Evolutionary conservation across 176 grass and related monocot species (phyloP).

Genomic region (Saccharum spontaneum): DNA sequence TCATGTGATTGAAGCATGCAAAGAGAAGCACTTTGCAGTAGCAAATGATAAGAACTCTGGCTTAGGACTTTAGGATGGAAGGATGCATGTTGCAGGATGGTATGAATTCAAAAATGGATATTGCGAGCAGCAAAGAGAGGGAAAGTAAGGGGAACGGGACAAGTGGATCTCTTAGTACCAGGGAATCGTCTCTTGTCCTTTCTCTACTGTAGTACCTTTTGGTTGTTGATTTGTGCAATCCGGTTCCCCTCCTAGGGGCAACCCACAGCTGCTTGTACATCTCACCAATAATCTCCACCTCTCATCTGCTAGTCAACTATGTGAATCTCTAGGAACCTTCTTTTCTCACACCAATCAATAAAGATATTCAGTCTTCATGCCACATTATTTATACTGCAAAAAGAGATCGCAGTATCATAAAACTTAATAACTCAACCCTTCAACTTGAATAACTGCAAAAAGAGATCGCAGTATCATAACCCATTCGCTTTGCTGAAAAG

Average conservation of each 20-base stretch:
- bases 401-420: slow-evolving; percentile 28
- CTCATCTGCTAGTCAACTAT: slow-evolving; percentile 33
- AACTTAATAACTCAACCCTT: slow-evolving; percentile 30
- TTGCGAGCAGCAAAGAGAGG: slow-evolving; percentile 27
- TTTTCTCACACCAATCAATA: slow-evolving; percentile 32
- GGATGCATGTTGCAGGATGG: slow-evolving; percentile 41
- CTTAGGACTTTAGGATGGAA: slow-evolving; percentile 38
- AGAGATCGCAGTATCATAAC: slow-evolving; percentile 28
- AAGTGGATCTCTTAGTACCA: slow-evolving; percentile 55
- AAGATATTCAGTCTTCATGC: slow-evolving; percentile 6
- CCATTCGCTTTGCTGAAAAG: too few relatives aligned
- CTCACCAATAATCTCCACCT: slow-evolving; percentile 40
- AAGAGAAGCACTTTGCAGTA: slow-evolving; percentile 39
- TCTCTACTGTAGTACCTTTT: slow-evolving; percentile 47
- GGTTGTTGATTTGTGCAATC: slow-evolving; percentile 46
- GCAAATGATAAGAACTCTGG: slow-evolving; percentile 44
- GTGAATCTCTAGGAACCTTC: slow-evolving; percentile 34
- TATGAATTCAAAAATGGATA: slow-evolving; percentile 39
- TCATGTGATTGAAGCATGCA: slow-evolving; percentile 47
- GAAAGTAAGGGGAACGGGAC: slow-evolving; percentile 40
- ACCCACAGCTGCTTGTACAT: slow-evolving; percentile 17
- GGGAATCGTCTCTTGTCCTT: slow-evolving; percentile 53
- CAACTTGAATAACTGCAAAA: slow-evolving; percentile 37
- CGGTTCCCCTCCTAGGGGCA: slow-evolving; percentile 52
- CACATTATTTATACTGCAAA: slow-evolving; percentile 35